phyloP scores from a whole-genome alignment of 2,329 filamentous ascomycete genomes.

The Phoma sp. region DNA sequence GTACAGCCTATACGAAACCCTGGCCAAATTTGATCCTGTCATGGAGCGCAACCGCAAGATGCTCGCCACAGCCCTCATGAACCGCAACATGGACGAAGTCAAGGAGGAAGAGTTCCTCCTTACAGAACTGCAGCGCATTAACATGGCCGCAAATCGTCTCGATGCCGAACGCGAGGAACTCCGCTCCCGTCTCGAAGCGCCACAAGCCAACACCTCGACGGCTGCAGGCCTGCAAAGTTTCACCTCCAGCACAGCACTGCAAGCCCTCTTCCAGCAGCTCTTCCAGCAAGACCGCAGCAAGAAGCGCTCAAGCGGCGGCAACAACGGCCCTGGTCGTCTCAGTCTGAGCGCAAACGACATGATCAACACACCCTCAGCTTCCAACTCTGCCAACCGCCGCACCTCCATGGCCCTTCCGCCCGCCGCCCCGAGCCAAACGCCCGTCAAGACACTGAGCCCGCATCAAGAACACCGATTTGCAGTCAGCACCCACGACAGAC shows the following conservation, averaged over 20 bases:
- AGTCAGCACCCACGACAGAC: constrained; percentile 82
- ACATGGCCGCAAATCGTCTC: constrained; percentile 82
- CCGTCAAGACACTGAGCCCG: constrained; percentile 63
- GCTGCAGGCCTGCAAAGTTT: constrained; percentile 60
- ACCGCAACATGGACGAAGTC: constrained; percentile 83
- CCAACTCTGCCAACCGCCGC: constrained; percentile 44
- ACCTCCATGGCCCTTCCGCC: constrained; percentile 34
- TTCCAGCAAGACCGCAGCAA: constrained; percentile 85
- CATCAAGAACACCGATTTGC: constrained; percentile 82
- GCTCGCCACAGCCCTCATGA: constrained; percentile 79
- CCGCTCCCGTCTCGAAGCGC: constrained; percentile 85
- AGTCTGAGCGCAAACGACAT: constrained; percentile 46
- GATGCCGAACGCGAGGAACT: constrained; percentile 88
- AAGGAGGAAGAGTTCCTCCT: constrained; percentile 90
- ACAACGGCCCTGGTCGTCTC: constrained; percentile 44
- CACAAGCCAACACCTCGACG: constrained; percentile 59
- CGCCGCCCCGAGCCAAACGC: constrained; percentile 45
- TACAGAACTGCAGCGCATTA: constrained; percentile 88
- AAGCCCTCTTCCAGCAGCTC: constrained; percentile 80
- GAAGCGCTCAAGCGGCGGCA: constrained; percentile 67
- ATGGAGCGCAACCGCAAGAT: constrained; percentile 83
- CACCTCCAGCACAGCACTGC: constrained; percentile 79
- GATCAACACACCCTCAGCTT: constrained; percentile 42
- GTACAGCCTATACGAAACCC: constrained; percentile 80
- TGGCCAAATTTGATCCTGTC: constrained; percentile 82